Base-by-base conservation (phyloP, 2,329 filamentous ascomycete genomes). In the Fusarium heterosporum region DNA sequence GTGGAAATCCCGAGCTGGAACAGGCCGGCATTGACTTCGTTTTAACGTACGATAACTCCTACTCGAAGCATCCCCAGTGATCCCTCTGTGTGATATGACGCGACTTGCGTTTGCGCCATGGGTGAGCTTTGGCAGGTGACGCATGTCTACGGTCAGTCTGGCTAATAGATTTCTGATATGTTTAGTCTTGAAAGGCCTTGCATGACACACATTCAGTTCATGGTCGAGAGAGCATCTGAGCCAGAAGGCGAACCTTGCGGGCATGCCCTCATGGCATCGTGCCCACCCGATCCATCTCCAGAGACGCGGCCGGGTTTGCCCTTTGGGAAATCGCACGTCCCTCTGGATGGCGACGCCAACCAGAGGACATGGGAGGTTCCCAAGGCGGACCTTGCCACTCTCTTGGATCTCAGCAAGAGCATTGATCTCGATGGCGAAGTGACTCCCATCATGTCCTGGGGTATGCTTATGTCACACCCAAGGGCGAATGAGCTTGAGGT, bases 371-470 rank as follows among this genome's bases (percentile, higher is more conserved):
- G 93, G 80, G 90, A 96, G 75, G 81, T 96, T 8, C 89, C 85
- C 60, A 92, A 90, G 75, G 86, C 86, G 36, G 93, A 96, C 73
- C 84, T 99, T 48, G 82, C 89, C 50, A 96, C 91, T 53, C 83
- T 98, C 53, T 85, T 97, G 61, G 91, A 97, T 74, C 84, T 97
- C 55, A 97, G 93, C 80, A 87, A 89, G 71, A 89, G 90, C 71
- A 84, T 97, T 26, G 90, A 96, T 71, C 87, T 96, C 3, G 92
- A 96, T 63, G 93, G 93, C 51, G 93, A 96, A 79, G 92, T 98
- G 73, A 98, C 95, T 17, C 96, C 96, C 0, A 92, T 97, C 69
- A 97, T 97, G 93, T 94, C 94, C 1, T 95, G 96, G 88, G 91
- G 93, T 48, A 91, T 92, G 79, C 85, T 98, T 48, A 82, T 93